These are phyloP conservation scores for Rhododendron kiyosumense DNA, from an alignment of 148 eudicot species.

Conservation along the genomic window DNA sequence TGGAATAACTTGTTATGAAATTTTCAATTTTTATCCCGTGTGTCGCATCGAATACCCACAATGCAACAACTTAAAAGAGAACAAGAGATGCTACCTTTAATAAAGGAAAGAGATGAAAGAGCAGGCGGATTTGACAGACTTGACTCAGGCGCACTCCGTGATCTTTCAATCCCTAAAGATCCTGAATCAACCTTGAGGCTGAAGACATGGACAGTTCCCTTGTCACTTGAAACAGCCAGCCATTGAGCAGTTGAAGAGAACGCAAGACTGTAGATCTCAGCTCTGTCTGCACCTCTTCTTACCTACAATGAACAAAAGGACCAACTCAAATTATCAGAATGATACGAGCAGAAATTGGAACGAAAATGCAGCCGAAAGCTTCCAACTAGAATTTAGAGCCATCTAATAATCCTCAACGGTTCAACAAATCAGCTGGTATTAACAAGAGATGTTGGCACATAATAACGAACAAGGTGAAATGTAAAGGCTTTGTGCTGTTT, in stretches of 20 bases:
- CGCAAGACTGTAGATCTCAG: constrained; percentile 65
- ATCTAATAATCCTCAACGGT: neutral
- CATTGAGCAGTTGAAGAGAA: constrained; percentile 63
- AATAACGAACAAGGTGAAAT: neutral
- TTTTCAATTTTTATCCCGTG: neutral
- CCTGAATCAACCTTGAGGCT: constrained; percentile 59
- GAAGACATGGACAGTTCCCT: constrained; percentile 75
- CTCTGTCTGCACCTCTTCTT: constrained; percentile 70
- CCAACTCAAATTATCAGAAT: neutral
- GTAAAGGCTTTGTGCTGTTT: neutral
- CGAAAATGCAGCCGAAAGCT: neutral
- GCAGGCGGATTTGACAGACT: constrained; percentile 34
- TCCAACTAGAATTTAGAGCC: neutral
- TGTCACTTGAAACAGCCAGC: constrained; percentile 70
- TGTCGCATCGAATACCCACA: neutral
- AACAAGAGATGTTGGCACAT: neutral
- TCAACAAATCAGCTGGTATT: neutral
- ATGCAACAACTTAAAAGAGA: neutral
- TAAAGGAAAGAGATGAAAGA: constrained; percentile 56
- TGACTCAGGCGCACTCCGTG: constrained; percentile 34
- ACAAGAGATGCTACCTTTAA: constrained; percentile 43
- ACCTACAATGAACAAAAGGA: constrained; percentile 32
- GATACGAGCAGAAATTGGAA: neutral
- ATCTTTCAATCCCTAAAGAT: constrained; percentile 27
- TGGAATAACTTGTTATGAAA: neutral